A percentile compares a stretch with the other conserved stretches of the same genome.
These are phyloP conservation scores for Penicillium sp. DNA, from an alignment of 2,329 filamentous ascomycete species.

Conservation along the genomic window DNA sequence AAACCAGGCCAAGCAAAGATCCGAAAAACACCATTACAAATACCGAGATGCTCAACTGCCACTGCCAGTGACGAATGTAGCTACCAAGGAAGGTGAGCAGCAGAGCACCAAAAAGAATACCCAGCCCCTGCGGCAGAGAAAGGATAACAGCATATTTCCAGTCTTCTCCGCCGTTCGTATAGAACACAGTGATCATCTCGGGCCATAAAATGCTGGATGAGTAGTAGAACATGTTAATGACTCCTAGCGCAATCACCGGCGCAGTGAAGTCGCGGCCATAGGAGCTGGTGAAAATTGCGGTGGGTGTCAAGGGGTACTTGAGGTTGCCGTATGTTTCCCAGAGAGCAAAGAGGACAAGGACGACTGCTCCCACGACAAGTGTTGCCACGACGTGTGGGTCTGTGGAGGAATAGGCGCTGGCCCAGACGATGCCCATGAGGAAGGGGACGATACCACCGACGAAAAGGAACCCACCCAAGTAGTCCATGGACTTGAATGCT, in stretches of 20 bases:
- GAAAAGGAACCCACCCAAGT: slow-evolving; percentile 39
- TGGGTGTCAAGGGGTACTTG: slow-evolving; percentile 46
- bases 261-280: slow-evolving; percentile 51
- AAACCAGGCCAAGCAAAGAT: slow-evolving; percentile 45
- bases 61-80: slow-evolving; percentile 49
- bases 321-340: slow-evolving; percentile 42
- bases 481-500: slow-evolving; percentile 41
- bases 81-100: slow-evolving; percentile 45
- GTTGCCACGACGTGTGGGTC: slow-evolving; percentile 41
- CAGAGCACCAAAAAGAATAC: slow-evolving; percentile 45
- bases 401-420: slow-evolving; percentile 36
- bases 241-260: slow-evolving; percentile 46
- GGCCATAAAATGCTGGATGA: slow-evolving; percentile 49
- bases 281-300: slow-evolving; percentile 47
- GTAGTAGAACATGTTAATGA: slow-evolving; percentile 57
- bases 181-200: slow-evolving; percentile 50
- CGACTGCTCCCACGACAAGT: slow-evolving; percentile 37
- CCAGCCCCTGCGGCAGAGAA: slow-evolving; percentile 48
- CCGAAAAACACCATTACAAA: slow-evolving; percentile 52
- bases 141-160: slow-evolving; percentile 40
- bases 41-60: slow-evolving; percentile 47
- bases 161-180: slow-evolving; percentile 36
- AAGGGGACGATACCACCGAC: slow-evolving; percentile 37
- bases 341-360: slow-evolving; percentile 38
- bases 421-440: slow-evolving; percentile 44